Conservation (phyloP, 495 filamentous ascomycete genomes). For the Margaritispora aquatica region DNA sequence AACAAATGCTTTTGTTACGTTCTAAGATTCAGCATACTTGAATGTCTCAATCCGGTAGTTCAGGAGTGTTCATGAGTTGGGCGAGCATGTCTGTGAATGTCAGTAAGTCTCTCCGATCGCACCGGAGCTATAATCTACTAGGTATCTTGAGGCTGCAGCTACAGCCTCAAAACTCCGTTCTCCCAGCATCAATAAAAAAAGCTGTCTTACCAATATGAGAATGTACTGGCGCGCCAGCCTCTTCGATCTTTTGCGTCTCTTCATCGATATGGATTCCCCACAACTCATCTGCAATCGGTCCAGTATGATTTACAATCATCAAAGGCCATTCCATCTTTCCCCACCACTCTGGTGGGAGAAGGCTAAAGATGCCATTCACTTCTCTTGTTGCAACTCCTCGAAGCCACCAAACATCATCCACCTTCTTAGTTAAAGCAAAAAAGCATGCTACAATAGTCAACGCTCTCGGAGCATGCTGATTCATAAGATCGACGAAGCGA, state of each 20-base stretch:
- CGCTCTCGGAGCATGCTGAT: constrained; percentile 41
- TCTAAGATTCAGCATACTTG: background rate
- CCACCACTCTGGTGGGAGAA: constrained; percentile 48
- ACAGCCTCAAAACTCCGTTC: background rate
- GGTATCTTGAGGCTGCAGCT: background rate
- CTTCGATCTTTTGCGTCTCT: constrained; percentile 7
- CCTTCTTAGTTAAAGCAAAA: constrained; percentile 47
- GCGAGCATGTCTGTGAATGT: constrained; percentile 14
- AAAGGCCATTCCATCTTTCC: constrained; percentile 49
- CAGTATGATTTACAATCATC: constrained; percentile 36
- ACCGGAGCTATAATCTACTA: background rate
- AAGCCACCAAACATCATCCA: constrained; percentile 50
- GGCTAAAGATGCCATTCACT: constrained; percentile 44
- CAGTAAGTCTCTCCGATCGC: background rate
- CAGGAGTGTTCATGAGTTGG: constrained; percentile 6
- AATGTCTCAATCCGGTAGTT: background rate
- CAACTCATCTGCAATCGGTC: constrained; percentile 38
- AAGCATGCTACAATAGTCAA: constrained; percentile 50
- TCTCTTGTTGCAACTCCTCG: constrained; percentile 49
- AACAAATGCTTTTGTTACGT: too few species aligned
- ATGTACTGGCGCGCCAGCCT: constrained; percentile 15
- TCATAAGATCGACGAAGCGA: constrained; percentile 48
- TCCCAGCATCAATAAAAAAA: background rate
- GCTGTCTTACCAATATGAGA: background rate
- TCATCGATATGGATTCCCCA: constrained; percentile 28